These are phyloP conservation scores for Entamoeba moshkovskii DNA, from an alignment of 208 protist species.

Conservation along the genomic window DNA sequence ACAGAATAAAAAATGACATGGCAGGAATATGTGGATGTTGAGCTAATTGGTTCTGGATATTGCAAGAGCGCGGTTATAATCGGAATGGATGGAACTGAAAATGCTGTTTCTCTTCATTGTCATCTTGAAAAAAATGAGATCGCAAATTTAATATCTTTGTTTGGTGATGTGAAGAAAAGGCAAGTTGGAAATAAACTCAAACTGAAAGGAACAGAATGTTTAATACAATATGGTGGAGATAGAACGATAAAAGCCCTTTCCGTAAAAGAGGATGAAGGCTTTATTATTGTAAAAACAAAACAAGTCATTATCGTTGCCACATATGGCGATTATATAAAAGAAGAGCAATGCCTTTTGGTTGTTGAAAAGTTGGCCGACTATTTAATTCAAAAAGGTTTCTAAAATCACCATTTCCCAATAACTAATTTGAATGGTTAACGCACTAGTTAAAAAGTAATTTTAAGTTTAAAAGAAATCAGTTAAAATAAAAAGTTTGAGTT, in stretches of 20 bases:
- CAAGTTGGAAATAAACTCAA: not conserved
- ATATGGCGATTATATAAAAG: not conserved
- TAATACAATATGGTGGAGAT: not conserved
- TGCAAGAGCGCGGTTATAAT: not conserved
- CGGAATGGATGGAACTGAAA: not conserved
- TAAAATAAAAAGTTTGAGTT: too few species aligned
- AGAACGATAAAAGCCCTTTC: not conserved
- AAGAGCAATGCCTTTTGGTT: not conserved
- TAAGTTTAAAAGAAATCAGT: too few species aligned
- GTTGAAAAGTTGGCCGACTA: not conserved
- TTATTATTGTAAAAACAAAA: conserved; percentile 3
- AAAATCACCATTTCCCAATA: too few species aligned
- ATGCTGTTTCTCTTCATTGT: not conserved
- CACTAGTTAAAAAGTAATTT: too few species aligned
- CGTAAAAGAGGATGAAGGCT: not conserved
- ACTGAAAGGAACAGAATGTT: not conserved
- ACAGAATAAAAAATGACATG: not conserved
- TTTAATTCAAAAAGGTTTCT: conserved; percentile 1
- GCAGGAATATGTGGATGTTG: not conserved
- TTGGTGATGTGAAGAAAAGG: not conserved
- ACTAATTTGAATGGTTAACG: too few species aligned
- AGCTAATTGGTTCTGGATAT: not conserved
- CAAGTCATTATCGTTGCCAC: not conserved
- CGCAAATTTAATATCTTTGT: not conserved
- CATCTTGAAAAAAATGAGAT: not conserved